These are phyloP conservation scores for Termitomyces sp. DNA, from an alignment of 1,284 basidiomycete genomes.

Conservation along the genomic window DNA sequence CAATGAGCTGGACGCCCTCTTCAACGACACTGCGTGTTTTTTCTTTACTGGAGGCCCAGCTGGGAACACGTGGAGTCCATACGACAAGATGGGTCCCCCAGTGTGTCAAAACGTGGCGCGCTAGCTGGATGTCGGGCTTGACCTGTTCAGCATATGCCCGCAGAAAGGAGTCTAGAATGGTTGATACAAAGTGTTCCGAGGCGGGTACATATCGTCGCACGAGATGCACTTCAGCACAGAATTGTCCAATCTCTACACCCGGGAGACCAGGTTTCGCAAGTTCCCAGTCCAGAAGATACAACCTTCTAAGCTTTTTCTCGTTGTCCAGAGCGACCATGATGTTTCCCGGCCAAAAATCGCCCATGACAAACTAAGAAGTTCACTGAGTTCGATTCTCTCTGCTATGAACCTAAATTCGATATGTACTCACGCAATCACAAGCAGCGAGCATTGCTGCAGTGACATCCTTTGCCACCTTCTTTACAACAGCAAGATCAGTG, in stretches of 20 bases:
- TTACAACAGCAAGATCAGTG: slow-evolving; percentile 30
- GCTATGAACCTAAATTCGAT: not conserved
- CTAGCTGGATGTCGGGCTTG: slow-evolving; percentile 14
- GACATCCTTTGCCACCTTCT: slow-evolving; percentile 28
- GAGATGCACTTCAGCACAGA: slow-evolving; percentile 47
- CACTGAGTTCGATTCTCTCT: not conserved
- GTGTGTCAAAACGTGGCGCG: slow-evolving; percentile 31
- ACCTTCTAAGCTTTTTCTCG: slow-evolving; percentile 23
- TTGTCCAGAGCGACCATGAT: slow-evolving; percentile 34
- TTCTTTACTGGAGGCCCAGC: slow-evolving; percentile 37
- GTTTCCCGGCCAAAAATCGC: slow-evolving; percentile 62
- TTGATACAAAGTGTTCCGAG: slow-evolving; percentile 24
- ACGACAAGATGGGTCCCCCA: slow-evolving; percentile 44
- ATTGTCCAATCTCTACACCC: slow-evolving; percentile 51
- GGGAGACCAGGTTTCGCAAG: slow-evolving; percentile 43
- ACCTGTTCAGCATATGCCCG: slow-evolving; percentile 30
- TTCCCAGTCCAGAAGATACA: slow-evolving; percentile 55
- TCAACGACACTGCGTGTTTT: slow-evolving; percentile 36
- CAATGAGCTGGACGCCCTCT: slow-evolving; percentile 39
- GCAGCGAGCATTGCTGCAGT: slow-evolving; percentile 30
- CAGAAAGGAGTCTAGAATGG: slow-evolving; percentile 35
- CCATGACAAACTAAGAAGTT: slow-evolving; percentile 33
- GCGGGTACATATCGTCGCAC: slow-evolving; percentile 37
- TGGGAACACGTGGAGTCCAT: slow-evolving; percentile 35
- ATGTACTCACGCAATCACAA: slow-evolving; percentile 26